Base-by-base conservation (phyloP, 2,329 filamentous ascomycete genomes). In the Hyphodiscus sp. region DNA sequence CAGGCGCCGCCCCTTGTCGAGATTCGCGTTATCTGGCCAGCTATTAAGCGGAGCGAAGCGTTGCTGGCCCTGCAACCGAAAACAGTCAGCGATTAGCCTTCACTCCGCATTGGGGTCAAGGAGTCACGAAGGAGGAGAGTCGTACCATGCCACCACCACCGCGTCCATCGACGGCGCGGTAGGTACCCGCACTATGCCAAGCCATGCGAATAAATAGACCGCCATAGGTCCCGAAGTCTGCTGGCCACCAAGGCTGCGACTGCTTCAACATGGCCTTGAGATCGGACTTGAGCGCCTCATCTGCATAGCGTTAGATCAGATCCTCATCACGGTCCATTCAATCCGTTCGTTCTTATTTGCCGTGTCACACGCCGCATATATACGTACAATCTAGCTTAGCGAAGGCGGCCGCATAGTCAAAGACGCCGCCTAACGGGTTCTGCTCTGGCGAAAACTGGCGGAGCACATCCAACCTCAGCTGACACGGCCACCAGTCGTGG, bases 211-310 rank as follows among this genome's bases (percentile, higher is more conserved):
- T 78, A 69, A 91, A 90, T 23, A 91, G 78, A 69, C 87, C 86
- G 60, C 87, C 87, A 63, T 91, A 91, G 76, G 90, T 85, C 52
- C 87, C 87, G 65, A 87, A 89, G 68, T 91, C 87, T 38, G 87
- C 87, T 0, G 87, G 87, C 87, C 87, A 91, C 81, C 81, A 90
- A 42, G 87, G 83, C 72, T 91, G 83, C 1, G 86, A 89, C 67
- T 89, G 82, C 50, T 87, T 91, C 83, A 90, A 86, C 64, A 91
- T 67, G 18, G 73, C 75, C 16, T 74, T 64, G 8, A 91, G 71
- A 66, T 91, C 87, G 71, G 87, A 83, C 81, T 91, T 91, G 62
- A 91, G 70, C 26, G 72, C 85, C 55, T 78, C 73, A 65, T 87
- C 61, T 64, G 41, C 19, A 41, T 50, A 7, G 33, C 23, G 47